Evolutionary conservation across 2,329 filamentous ascomycete species (phyloP).

Genomic region (Coniochaeta hoffmannii): DNA sequence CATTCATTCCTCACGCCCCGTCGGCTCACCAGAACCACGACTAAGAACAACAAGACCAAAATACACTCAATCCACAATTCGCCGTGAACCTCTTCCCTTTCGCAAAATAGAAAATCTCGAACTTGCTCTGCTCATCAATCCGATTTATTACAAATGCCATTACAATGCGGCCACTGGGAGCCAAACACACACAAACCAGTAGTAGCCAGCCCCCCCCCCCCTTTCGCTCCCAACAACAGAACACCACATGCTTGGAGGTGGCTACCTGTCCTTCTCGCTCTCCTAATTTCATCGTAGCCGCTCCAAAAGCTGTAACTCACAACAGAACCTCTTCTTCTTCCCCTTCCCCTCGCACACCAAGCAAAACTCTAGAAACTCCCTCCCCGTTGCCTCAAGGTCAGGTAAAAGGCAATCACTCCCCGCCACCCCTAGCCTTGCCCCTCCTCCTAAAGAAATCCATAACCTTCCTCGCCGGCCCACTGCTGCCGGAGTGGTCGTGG

Average conservation of each 20-base stretch:
- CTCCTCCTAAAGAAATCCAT: slow-evolving; percentile 97
- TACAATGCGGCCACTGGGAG: neutral
- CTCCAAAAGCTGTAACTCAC: neutral
- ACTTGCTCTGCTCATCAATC: no score
- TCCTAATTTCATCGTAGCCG: neutral
- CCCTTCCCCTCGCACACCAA: neutral
- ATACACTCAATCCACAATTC: no score
- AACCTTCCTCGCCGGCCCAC: slow-evolving; percentile 79
- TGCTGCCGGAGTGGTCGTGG: slow-evolving; percentile 69
- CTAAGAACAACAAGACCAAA: no score
- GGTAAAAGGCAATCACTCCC: slow-evolving; percentile 34
- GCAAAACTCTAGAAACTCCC: no score
- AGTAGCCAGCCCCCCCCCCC: neutral
- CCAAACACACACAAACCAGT: neutral
- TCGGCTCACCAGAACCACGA: no score
- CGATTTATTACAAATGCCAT: slow-evolving; percentile 1
- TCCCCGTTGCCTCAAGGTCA: no score
- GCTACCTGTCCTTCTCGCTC: neutral
- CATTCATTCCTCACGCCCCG: no score
- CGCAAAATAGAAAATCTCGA: no score
- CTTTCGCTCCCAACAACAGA: neutral
- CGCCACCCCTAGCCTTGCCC: slow-evolving; percentile 65
- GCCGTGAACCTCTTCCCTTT: no score
- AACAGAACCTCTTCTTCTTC: no score
- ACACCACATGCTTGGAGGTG: neutral